These are phyloP conservation scores for Viridothelium virens DNA, from an alignment of 495 filamentous ascomycete species.

Conservation along the genomic window DNA sequence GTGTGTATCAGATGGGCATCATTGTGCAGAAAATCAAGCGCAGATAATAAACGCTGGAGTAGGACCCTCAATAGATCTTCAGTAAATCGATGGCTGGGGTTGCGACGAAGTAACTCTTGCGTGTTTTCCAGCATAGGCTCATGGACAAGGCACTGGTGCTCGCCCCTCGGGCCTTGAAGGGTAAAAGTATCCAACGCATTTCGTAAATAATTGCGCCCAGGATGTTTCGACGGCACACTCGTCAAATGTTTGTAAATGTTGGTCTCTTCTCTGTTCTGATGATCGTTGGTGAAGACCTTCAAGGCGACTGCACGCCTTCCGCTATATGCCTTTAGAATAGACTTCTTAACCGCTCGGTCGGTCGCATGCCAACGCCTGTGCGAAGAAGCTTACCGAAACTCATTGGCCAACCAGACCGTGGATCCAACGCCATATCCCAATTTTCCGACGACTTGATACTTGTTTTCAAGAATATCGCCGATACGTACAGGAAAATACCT, in stretches of 20 bases:
- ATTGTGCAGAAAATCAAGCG: constrained; percentile 13
- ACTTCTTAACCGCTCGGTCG: background rate
- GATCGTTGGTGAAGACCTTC: constrained; percentile 11
- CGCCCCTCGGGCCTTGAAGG: background rate
- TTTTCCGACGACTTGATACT: constrained; percentile 41
- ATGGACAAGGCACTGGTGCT: constrained; percentile 12
- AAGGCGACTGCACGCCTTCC: background rate
- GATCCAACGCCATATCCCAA: constrained; percentile 41
- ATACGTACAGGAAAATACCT: constrained; percentile 37
- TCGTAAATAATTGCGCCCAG: background rate
- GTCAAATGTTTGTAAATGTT: constrained; percentile 5
- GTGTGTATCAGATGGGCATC: constrained; percentile 8
- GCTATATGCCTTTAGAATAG: too few relatives aligned
- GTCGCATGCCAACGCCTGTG: constrained; percentile 10
- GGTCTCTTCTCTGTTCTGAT: background rate
- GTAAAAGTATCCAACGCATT: constrained; percentile 1
- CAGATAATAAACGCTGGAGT: background rate
- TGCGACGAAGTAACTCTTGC: constrained; percentile 14
- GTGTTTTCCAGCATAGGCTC: constrained; percentile 11
- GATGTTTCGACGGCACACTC: background rate
- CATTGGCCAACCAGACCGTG: constrained; percentile 45
- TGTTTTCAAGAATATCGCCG: constrained; percentile 35
- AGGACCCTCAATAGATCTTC: background rate
- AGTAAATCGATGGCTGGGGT: constrained; percentile 11
- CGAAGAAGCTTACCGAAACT: constrained; percentile 37